Evolutionary conservation across 1,284 basidiomycete genomes (phyloP), one percentile per base, ranked within the genome.

Genomic region (Ganoderma sp.): DNA sequence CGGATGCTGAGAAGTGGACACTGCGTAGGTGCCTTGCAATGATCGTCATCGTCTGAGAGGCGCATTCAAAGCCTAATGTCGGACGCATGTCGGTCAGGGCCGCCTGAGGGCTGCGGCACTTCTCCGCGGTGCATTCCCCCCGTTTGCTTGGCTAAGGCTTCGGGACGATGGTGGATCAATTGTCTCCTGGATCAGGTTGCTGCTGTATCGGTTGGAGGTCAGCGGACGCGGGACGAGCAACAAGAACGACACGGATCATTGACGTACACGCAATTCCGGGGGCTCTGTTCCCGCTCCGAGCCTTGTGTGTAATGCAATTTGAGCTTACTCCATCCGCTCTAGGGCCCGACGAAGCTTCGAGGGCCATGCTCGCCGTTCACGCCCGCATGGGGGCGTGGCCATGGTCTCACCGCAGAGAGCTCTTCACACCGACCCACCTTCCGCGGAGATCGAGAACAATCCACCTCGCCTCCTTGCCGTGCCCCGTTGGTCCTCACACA

Each of bases 71-170:
- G 5, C 6, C 3, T 41, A 56, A 63, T 63, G 37, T 63, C 62
- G 62, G 62, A 57, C 39, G 50, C 17, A 57, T 56, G 25, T 63
- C 62, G 62, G 52, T 14, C 15, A 17, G 15, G 39, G 28, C 25
- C 61, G 42, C 15, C 22, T 52, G 3, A 22, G 22, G 43, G 15
- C n/a, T 25, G 37, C 15, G 17, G 7, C 14, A 10, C 19, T 39
- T 2, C 14, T 17, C 17, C 28, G 25, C 12, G 17, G 9, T 9
- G 48, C 22, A 22, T n/a, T 22, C n/a, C 22, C n/a, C 4, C 12
- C 3, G 7, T 2, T 52, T 15, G 48, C n/a, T 22, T 25, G 48
- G 48, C 22, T 14, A 52, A 22, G 48, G 14, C 22, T 8, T 25
- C 10, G 10, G 10, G 8, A 39, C 37, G 37, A 39, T 39, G 37